Conservation (phyloP, 1,284 basidiomycete species). For the Boletus semigastroideus region DNA sequence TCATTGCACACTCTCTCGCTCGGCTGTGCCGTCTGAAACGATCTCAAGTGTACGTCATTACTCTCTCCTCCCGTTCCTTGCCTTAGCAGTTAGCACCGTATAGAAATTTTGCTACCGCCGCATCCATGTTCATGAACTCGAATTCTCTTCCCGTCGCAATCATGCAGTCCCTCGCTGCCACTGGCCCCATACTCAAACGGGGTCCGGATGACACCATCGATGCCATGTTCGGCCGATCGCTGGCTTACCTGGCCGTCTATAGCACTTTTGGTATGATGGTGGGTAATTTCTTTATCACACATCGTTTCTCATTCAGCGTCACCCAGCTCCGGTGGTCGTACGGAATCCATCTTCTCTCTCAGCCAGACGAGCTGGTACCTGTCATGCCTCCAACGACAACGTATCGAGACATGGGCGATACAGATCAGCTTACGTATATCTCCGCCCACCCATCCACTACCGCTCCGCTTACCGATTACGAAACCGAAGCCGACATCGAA, state of each 20-base stretch:
- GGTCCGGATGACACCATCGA: constrained; percentile 76
- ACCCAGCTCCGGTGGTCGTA: constrained; percentile 78
- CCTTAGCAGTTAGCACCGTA: not conserved
- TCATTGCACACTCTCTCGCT: constrained; percentile 51
- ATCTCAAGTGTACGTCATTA: constrained; percentile 55
- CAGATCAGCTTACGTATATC: not conserved
- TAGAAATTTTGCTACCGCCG: constrained; percentile 83
- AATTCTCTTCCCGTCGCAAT: constrained; percentile 93
- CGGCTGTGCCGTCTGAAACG: constrained; percentile 52
- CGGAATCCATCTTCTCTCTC: constrained; percentile 76
- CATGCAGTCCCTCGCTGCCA: constrained; percentile 85
- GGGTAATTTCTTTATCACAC: too few species aligned
- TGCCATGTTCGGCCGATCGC: constrained; percentile 87
- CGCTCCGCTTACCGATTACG: constrained; percentile 9
- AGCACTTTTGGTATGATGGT: constrained; percentile 89
- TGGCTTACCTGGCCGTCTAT: constrained; percentile 91
- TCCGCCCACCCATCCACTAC: not conserved
- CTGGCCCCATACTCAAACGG: constrained; percentile 86
- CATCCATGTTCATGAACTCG: constrained; percentile 88
- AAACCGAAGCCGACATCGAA: not conserved
- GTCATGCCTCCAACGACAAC: constrained; percentile 7
- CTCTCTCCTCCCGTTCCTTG: not conserved
- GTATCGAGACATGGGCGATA: constrained; percentile 12
- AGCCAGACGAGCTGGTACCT: constrained; percentile 55
- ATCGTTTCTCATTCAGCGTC: too few species aligned